Evolutionary conservation across 768 basidiomycete genomes (phyloP).

Genomic region (Amanita rubescens): DNA sequence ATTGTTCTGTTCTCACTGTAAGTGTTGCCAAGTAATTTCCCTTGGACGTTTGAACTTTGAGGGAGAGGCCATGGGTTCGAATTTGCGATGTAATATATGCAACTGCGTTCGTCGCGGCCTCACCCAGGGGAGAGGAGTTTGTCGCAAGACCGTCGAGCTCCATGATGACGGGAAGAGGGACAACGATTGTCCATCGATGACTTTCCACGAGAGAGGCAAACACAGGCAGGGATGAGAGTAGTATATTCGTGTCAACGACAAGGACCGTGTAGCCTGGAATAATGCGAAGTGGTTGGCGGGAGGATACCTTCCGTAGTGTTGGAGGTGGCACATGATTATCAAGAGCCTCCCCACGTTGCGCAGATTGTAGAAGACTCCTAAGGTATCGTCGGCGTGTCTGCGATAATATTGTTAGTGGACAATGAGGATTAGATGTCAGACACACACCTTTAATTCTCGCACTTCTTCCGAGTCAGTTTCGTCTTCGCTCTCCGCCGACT

Average conservation of each 20-base stretch:
- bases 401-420: conserved; percentile 10
- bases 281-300: conserved; percentile 43
- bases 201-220: conserved; percentile 74
- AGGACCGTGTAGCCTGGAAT: conserved; percentile 85
- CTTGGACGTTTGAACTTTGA: conserved; percentile 93
- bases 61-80: conserved; percentile 61
- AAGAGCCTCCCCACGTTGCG: conserved; percentile 26
- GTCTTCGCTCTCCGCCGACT: conserved; percentile 37
- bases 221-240: conserved; percentile 74
- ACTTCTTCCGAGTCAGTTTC: conserved; percentile 68
- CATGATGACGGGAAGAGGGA: conserved; percentile 94
- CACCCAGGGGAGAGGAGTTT: conserved; percentile 58
- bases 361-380: conserved; percentile 52
- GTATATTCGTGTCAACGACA: conserved; percentile 91
- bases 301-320: conserved; percentile 17
- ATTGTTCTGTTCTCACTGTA: conserved; percentile 74
- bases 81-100: conserved; percentile 69
- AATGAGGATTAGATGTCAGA: conserved; percentile 5
- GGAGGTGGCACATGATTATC: conserved; percentile 22
- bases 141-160: conserved; percentile 88
- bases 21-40: conserved; percentile 90
- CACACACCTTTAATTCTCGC: conserved; percentile 67
- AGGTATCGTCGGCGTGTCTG: conserved; percentile 74
- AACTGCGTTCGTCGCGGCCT: conserved; percentile 67
- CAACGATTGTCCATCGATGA: conserved; percentile 76